Base-by-base conservation (phyloP, 352 stramenopile species). In the Pythium diclinum region DNA sequence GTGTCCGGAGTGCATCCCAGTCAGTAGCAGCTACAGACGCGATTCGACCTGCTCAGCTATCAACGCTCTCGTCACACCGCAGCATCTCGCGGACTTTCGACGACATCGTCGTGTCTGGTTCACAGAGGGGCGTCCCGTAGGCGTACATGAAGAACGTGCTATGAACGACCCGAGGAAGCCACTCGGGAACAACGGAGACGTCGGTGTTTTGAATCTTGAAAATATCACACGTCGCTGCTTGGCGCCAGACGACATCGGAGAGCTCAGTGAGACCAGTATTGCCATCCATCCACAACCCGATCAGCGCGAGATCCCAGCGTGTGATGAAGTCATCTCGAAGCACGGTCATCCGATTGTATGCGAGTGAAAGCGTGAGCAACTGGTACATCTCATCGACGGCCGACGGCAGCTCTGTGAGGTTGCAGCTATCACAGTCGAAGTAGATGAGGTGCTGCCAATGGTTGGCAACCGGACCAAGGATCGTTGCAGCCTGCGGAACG, bases 91-190 rank as follows among this genome's bases (percentile, higher is more conserved):
- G 33, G 10, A 38, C 33, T 9, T 44, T 32, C 16, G 30, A 44
- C 47, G 53, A 23, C 28, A 38, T 38, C 33, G 33, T 38, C 10
- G 33, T 38, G 33, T 28, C 48, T 17, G 47, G 13, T 8, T 56
- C 58, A 30, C 69, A 73, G 47, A 75, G 14, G 1, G 69, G 69
- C 6, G 69, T 67, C 1, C 47, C 69, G 8, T 59, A 63, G 3
- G 17, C 65, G 42, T 58, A 58, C 28, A 72, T 23, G 1, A 65
- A 8, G 32, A 65, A 63, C 9, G 48, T 23, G 5, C 1, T 8
- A 14, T 28, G 57, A 6, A 40, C 51, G 6, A 62, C 10, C 0
- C 14, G n/a, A 0, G 32, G 51, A 0, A 65, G 0, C 57, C 51
- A 62, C 1, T 58, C 30, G 0, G 64, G 64, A 23, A 65, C 59